These are phyloP conservation scores for Cryphonectria radicalis DNA, from an alignment of 2,329 filamentous ascomycete species.

Conservation along the genomic window DNA sequence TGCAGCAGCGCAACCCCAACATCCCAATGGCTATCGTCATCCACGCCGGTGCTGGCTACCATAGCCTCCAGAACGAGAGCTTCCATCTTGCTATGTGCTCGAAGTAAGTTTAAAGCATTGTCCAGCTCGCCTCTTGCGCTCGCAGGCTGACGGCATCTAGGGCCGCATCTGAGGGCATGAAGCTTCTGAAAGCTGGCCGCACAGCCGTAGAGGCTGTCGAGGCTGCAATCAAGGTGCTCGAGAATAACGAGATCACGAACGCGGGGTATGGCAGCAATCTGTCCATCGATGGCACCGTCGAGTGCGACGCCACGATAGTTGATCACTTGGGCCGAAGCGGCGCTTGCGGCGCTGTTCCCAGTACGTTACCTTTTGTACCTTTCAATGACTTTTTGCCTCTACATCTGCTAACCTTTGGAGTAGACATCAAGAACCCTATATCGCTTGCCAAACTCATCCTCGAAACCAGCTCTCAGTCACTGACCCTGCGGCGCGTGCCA, in stretches of 20 bases:
- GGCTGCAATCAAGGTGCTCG: slow-evolving; percentile 82
- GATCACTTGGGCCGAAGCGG: slow-evolving; percentile 91
- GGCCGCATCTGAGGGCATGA: slow-evolving; percentile 84
- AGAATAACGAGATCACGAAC: slow-evolving; percentile 96
- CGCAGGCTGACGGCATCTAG: slow-evolving; percentile 48
- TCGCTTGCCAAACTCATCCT: slow-evolving; percentile 83
- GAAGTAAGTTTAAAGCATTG: slow-evolving; percentile 64
- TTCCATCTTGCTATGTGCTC: slow-evolving; percentile 85
- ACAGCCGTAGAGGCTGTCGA: slow-evolving; percentile 88
- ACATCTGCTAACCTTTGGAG: neutral
- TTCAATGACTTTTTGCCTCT: neutral
- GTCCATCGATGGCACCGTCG: slow-evolving; percentile 85
- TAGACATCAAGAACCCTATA: slow-evolving; percentile 95
- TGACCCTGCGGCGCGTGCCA: slow-evolving; percentile 87
- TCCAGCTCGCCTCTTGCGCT: neutral
- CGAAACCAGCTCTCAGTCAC: slow-evolving; percentile 72
- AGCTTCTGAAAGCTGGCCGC: slow-evolving; percentile 75
- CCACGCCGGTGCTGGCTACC: slow-evolving; percentile 93
- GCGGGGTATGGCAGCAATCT: slow-evolving; percentile 96
- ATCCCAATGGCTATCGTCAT: slow-evolving; percentile 75
- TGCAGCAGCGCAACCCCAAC: neutral
- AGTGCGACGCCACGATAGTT: slow-evolving; percentile 92
- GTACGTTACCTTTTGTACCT: slow-evolving; percentile 57
- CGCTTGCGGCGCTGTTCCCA: slow-evolving; percentile 86
- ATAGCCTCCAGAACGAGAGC: slow-evolving; percentile 83